Evolutionary conservation across 164 flowering plant genomes (phyloP), one percentile per base, ranked within the genome.

Genomic region (Chloranthus sessilifolius): DNA sequence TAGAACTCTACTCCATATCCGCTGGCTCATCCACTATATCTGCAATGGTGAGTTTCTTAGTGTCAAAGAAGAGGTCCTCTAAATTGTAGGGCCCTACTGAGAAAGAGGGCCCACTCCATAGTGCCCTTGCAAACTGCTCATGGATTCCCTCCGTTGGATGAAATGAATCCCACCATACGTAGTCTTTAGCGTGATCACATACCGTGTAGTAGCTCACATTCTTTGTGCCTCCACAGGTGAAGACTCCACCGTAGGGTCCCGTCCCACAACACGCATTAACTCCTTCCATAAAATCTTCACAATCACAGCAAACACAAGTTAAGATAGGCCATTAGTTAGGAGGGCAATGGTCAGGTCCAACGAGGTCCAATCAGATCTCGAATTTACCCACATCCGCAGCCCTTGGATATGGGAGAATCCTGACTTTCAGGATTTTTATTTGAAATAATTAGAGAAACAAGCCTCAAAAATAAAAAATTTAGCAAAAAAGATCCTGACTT

Each of bases 161-260:
- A 54, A 59, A 71, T 6, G 82, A 68, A 55, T 80, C 85, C 75
- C 78, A 77, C 78, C 78, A 80, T 1, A 80, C 58, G 23, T 71
- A 35, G 2, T 71, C 82, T 12, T 56, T 50, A 0, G 67, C 49
- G 11, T 69, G 56, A 6, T 67, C 72, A 27, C 82, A 80, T 23
- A 80, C 23, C 6, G 64, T 17, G 55, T 61, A 75, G 0, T 71
- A 62, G 1, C 28, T 22, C 10, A 47, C 53, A 9, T 49, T 43
- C 57, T 60, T 73, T 4, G 43, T 67, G 21, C 80, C 78, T 22
- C 86, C 86, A 40, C 82, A 80, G 14, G 51, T 71, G 67, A 8
- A 63, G 8, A 65, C 5, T 3, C 82, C 82, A 3, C 78, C 59
- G 47, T 55, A 75, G 6, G 80, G 77, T 12, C 86, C 86, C 27